Evolutionary conservation across 257 asterid genomes (phyloP).

Genomic region (Solanum etuberosum): DNA sequence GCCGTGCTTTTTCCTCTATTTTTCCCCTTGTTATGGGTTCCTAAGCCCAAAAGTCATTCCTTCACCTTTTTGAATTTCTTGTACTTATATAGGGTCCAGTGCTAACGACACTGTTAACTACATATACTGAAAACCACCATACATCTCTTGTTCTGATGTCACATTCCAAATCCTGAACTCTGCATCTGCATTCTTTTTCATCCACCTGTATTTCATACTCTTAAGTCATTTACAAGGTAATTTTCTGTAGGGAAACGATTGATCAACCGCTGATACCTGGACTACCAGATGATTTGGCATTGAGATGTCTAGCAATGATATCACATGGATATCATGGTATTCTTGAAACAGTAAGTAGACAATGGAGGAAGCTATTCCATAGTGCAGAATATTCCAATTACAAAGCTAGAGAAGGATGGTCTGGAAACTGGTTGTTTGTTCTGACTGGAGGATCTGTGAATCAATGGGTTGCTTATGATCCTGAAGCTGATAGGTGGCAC

Average conservation of each 20-base stretch:
- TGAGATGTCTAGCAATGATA: not conserved
- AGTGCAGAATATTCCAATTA: not conserved
- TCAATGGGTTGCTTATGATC: not conserved
- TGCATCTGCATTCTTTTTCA: not conserved
- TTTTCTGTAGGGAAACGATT: not conserved
- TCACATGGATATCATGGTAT: not conserved
- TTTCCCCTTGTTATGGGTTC: not conserved
- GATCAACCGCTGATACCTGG: not conserved
- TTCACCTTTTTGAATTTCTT: not conserved
- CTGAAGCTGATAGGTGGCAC: conserved; percentile 2
- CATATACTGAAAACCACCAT: not conserved
- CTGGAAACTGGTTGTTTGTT: not conserved
- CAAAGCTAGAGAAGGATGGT: not conserved
- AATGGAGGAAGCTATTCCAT: not conserved
- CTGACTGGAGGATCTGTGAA: not conserved
- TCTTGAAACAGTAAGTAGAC: not conserved
- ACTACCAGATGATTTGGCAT: conserved; percentile 1
- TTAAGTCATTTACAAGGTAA: not conserved
- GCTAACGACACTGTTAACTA: not conserved
- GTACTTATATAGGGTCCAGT: not conserved
- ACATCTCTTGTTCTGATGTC: not conserved
- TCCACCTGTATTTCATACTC: not conserved
- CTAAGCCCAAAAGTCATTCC: not conserved
- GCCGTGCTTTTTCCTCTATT: not conserved
- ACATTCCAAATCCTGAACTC: not conserved